phyloP scores from a whole-genome alignment of 2,329 filamentous ascomycete genomes.

The Pseudofabraea citricarpa region DNA sequence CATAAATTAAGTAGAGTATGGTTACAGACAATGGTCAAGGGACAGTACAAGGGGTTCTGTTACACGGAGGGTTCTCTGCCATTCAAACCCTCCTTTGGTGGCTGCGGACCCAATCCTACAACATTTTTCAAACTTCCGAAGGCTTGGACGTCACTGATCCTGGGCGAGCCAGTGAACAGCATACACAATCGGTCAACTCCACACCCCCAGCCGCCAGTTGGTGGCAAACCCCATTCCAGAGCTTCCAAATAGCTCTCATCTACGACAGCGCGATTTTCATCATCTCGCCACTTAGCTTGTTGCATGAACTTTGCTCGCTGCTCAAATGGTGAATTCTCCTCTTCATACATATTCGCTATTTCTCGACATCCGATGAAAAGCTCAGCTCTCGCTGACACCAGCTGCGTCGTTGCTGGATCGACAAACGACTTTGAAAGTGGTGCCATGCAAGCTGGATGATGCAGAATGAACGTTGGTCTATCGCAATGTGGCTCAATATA shows the following conservation, averaged over 20 bases:
- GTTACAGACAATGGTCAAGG: not conserved
- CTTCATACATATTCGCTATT: slow-evolving; percentile 95
- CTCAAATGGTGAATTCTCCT: slow-evolving; percentile 88
- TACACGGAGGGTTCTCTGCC: not conserved
- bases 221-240: slow-evolving; percentile 85
- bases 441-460: slow-evolving; percentile 87
- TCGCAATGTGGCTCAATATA: slow-evolving; percentile 77
- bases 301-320: slow-evolving; percentile 78
- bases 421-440: slow-evolving; percentile 84
- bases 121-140: slow-evolving; percentile 81
- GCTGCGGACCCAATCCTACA: slow-evolving; percentile 36
- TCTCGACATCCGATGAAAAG: slow-evolving; percentile 78
- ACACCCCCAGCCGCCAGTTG: slow-evolving; percentile 95
- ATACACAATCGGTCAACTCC: slow-evolving; percentile 89
- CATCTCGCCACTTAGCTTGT: slow-evolving; percentile 39
- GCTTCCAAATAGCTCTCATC: slow-evolving; percentile 77
- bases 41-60: not conserved
- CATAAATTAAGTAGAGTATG: no score
- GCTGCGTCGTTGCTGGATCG: slow-evolving; percentile 66
- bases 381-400: slow-evolving; percentile 77
- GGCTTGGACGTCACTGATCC: slow-evolving; percentile 80
- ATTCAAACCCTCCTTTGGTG: not conserved
- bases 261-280: slow-evolving; percentile 25
- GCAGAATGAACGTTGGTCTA: slow-evolving; percentile 75
- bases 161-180: slow-evolving; percentile 73